phyloP scores from a whole-genome alignment of 106 monocot genomes.

The Xerophyta viscosa region DNA sequence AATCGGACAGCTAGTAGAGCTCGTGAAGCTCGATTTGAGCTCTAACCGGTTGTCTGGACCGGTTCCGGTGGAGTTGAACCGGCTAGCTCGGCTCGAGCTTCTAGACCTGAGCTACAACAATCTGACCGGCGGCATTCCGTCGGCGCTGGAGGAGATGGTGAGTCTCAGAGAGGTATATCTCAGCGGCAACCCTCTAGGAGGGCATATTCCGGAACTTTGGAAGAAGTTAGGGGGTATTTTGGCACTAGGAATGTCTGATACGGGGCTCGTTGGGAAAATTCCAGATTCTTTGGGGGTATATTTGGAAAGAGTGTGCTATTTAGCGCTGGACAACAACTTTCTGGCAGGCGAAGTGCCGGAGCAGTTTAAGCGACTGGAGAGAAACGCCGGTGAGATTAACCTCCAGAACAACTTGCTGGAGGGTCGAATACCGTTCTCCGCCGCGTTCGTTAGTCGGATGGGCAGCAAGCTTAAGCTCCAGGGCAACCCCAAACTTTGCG shows the following conservation, averaged over 20 bases:
- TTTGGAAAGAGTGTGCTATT: slow-evolving; percentile 36
- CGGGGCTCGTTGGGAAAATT: slow-evolving; percentile 41
- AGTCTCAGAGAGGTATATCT: slow-evolving; percentile 44
- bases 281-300: slow-evolving; percentile 46
- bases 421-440: slow-evolving; percentile 67
- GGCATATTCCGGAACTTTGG: slow-evolving; percentile 55
- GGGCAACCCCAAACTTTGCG: slow-evolving; percentile 50
- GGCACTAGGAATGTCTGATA: slow-evolving; percentile 36
- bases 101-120: slow-evolving; percentile 55
- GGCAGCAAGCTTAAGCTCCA: slow-evolving; percentile 56
- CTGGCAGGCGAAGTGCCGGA: slow-evolving; percentile 48
- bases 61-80: slow-evolving; percentile 24
- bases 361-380: slow-evolving; percentile 42
- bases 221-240: slow-evolving; percentile 29
- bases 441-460: slow-evolving; percentile 27
- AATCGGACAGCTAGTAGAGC: slow-evolving; percentile 31
- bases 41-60: slow-evolving; percentile 36
- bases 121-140: slow-evolving; percentile 50
- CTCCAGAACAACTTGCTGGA: slow-evolving; percentile 42
- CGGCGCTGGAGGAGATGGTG: slow-evolving; percentile 32
- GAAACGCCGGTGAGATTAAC: slow-evolving; percentile 49
- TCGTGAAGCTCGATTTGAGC: slow-evolving; percentile 58
- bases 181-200: slow-evolving; percentile 55
- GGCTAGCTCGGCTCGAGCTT: slow-evolving; percentile 34
- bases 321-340: slow-evolving; percentile 45